Base-by-base conservation (phyloP, 441 rosid genomes). In the Breynia disticha region DNA sequence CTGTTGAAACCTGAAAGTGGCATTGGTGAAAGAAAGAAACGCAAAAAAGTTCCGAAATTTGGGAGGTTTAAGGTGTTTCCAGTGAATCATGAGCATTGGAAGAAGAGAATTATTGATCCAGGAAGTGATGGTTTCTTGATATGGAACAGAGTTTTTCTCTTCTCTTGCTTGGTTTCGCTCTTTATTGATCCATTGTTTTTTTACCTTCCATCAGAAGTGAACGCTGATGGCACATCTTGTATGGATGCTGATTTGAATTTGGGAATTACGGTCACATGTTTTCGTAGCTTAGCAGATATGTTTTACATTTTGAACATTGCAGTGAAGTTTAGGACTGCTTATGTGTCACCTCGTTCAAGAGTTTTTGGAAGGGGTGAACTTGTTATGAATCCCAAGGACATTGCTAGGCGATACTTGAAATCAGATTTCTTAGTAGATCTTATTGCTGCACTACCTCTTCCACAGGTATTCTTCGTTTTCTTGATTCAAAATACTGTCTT, bases 321-420 rank as follows among this genome's bases (percentile, higher is more conserved):
- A 14, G 57, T 88, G 44, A 86, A 84, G 72, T 84, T 84, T 63
- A 65, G 87, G 57, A 91, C 98, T 16, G 97, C 86, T 66, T 88
- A 78, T 56, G 84, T 88, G 5, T 76, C 91, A 15, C 94, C 83
- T 1, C 76, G 72, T 67, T 86, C 91, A 4, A 78, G 95, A 67
- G 83, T 82, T 35, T 86, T 84, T 63, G 95, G 98, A 50, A 82
- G 86, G 53, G 97, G 97, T 1, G 97, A 88, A 57, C 94, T 88
- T 42, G 94, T 86, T n/a, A 81, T 74, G 73, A 89, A 88, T 75
- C 81, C 79, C 11, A 62, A 69, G 46, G 47, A 65, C 74, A 91
- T 91, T 50, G 83, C 90, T 2, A 65, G 50, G 56, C 69, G 89
- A 55, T 88, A 88, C 59, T 59, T 88, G 55, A 81, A 67, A 76